A percentile compares a stretch with the other conserved stretches of the same genome.
phyloP scores from a whole-genome alignment of 1,284 basidiomycete species.

The Papiliotrema flavescens region DNA sequence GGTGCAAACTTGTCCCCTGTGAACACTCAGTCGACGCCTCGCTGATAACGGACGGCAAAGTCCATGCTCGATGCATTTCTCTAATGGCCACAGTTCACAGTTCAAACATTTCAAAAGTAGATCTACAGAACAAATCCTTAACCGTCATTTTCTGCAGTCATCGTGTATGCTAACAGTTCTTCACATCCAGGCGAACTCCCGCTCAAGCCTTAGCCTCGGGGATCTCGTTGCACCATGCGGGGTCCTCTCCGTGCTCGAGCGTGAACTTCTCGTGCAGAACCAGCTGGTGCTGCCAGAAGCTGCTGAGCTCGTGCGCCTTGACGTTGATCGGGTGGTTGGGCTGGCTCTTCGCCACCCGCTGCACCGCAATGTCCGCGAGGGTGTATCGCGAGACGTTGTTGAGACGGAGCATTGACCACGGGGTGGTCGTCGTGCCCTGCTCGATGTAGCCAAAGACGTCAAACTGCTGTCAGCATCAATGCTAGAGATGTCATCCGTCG shows the following conservation, averaged over 20 bases:
- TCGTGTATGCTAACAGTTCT: background rate
- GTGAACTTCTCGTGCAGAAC: conserved; percentile 47
- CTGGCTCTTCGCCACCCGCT: conserved; percentile 33
- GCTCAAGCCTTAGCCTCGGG: conserved; percentile 21
- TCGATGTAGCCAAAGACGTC: conserved; percentile 51
- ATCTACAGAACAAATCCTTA: background rate
- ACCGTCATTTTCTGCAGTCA: too few species aligned
- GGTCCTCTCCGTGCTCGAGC: conserved; percentile 44
- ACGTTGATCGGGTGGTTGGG: conserved; percentile 41
- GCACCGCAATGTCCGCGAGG: conserved; percentile 49
- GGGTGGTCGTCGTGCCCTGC: conserved; percentile 53
- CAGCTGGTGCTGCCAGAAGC: conserved; percentile 48
- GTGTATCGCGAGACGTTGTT: conserved; percentile 52
- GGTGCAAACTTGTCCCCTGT: too few species aligned
- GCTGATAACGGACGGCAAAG: too few species aligned
- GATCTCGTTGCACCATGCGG: conserved; percentile 41
- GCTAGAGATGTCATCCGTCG: background rate
- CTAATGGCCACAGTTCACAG: background rate
- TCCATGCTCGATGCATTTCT: too few species aligned
- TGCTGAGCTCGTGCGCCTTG: conserved; percentile 42
- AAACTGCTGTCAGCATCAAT: conserved; percentile 27
- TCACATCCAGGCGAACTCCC: background rate
- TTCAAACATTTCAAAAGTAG: background rate
- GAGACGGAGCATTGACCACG: conserved; percentile 52
- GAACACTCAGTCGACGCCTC: too few species aligned